Evolutionary conservation across 768 basidiomycete species (phyloP).

Genomic region (Russula emetica): DNA sequence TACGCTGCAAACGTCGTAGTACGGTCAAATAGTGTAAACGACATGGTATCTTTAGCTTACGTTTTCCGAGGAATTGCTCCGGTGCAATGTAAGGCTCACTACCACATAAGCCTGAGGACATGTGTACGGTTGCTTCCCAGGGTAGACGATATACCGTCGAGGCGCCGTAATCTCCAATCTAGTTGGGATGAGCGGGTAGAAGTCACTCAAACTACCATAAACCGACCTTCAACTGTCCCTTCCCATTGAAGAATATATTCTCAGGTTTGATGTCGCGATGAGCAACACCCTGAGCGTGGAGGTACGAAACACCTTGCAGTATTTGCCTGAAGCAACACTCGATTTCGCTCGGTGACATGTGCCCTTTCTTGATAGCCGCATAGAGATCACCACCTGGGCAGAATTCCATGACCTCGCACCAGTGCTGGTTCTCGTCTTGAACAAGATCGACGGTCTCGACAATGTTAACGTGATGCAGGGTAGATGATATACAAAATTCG

Average conservation of each 20-base stretch:
- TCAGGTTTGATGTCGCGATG: constrained; percentile 98
- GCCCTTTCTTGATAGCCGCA: constrained; percentile 96
- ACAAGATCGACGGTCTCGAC: constrained; percentile 99
- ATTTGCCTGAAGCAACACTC: constrained; percentile 99
- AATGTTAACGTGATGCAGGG: constrained; percentile 87
- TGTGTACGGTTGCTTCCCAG: constrained; percentile 95
- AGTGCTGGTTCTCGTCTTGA: constrained; percentile 94
- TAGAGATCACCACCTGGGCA: constrained; percentile 98
- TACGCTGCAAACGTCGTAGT: constrained; percentile 58
- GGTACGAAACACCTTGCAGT: constrained; percentile 78
- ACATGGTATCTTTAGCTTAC: constrained; percentile 53
- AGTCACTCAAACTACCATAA: constrained; percentile 1
- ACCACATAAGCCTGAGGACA: constrained; percentile 95
- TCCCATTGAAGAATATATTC: constrained; percentile 90
- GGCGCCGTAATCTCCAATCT: constrained; percentile 98
- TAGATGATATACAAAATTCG: constrained; percentile 98
- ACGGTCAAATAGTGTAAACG: constrained; percentile 40
- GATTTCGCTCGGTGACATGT: constrained; percentile 86
- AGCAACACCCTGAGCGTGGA: constrained; percentile 95
- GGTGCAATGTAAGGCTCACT: constrained; percentile 99
- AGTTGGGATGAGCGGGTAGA: constrained; percentile 28
- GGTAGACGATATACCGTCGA: constrained; percentile 98
- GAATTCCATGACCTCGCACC: constrained; percentile 99
- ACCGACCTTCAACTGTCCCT: constrained; percentile 87
- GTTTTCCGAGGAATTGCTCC: constrained; percentile 94